Evolutionary conservation across 2,329 filamentous ascomycete genomes (phyloP).

Genomic region (Colletotrichum karsti): DNA sequence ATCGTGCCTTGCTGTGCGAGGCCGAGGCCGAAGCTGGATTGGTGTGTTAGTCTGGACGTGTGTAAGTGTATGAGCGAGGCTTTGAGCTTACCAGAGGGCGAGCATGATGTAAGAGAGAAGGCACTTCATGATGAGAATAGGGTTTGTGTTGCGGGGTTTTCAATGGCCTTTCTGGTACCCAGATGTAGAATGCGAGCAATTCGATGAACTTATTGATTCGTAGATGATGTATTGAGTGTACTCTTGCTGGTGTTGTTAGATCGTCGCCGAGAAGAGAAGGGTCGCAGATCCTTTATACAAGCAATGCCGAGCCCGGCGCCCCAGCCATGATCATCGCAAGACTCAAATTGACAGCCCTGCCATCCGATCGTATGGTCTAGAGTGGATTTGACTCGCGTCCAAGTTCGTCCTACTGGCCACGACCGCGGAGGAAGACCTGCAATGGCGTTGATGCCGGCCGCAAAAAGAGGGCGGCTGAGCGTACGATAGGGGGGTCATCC

Average conservation of each 20-base stretch:
- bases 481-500: background rate
- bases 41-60: background rate
- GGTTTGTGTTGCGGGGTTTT: background rate
- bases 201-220: background rate
- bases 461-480: background rate
- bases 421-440: background rate
- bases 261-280: background rate
- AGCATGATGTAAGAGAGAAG: slow-evolving; percentile 5
- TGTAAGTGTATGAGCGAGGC: background rate
- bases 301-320: background rate
- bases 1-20: slow-evolving; percentile 22
- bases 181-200: no score
- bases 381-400: slow-evolving; percentile 10
- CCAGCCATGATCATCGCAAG: background rate
- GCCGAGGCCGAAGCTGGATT: slow-evolving; percentile 1
- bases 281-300: background rate
- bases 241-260: background rate
- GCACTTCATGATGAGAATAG: slow-evolving; percentile 5
- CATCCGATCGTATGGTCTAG: slow-evolving; percentile 5
- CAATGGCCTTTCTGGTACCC: background rate
- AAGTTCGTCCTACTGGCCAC: background rate
- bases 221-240: background rate
- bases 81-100: slow-evolving; percentile 7
- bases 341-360: background rate
- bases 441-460: background rate